A percentile compares a stretch with the other conserved stretches of the same genome.
Conservation (phyloP, 257 asterid genomes). For the Mentha longifolia region DNA sequence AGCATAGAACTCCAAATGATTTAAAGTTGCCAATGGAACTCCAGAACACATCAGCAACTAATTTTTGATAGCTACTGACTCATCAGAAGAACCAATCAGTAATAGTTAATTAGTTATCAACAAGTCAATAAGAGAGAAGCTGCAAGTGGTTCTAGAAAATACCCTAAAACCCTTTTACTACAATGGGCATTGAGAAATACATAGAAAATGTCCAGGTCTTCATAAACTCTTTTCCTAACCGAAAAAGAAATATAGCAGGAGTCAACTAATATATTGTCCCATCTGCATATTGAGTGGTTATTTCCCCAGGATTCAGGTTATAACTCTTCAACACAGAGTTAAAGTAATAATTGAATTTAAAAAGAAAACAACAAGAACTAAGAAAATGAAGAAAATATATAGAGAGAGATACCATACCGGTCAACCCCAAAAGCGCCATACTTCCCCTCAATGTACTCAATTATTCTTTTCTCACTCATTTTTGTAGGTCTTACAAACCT, state of each 20-base stretch:
- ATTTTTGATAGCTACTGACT: background rate
- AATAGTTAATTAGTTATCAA: background rate
- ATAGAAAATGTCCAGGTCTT: background rate
- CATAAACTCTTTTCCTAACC: background rate
- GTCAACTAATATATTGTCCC: background rate
- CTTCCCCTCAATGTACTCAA: constrained; percentile 83
- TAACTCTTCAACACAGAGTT: background rate
- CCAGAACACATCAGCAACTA: background rate
- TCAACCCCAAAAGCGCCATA: constrained; percentile 88
- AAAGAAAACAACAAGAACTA: background rate
- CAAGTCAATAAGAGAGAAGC: background rate
- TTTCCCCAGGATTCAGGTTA: too few relatives aligned
- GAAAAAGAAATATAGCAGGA: background rate
- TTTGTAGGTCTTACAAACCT: constrained; percentile 94
- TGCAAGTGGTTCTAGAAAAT: background rate
- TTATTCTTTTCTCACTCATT: constrained; percentile 73
- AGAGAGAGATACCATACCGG: constrained; percentile 53
- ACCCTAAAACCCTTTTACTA: background rate
- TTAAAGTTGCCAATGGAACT: background rate
- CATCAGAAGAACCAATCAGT: constrained; percentile 6
- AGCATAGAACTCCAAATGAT: background rate
- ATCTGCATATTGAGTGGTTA: background rate
- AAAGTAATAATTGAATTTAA: background rate
- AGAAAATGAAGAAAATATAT: background rate
- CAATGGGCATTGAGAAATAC: background rate